Conservation (phyloP, 257 asterid genomes). For the Solanum chaucha region DNA sequence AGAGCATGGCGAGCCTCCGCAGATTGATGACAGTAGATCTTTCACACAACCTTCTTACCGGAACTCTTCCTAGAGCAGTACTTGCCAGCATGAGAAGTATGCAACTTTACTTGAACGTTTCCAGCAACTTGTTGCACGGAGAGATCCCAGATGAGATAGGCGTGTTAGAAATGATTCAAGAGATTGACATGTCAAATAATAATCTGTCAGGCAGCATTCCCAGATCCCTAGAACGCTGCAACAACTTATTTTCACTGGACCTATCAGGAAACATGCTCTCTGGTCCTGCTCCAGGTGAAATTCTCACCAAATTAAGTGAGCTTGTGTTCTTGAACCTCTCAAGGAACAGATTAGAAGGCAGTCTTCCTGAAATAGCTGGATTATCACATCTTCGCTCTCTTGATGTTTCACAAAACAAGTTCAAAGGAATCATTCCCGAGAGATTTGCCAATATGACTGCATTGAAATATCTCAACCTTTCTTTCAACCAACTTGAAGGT, state of each 20-base stretch:
- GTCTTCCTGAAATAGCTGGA: conserved; percentile 39
- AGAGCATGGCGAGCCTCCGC: conserved; percentile 29
- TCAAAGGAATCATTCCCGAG: conserved; percentile 55
- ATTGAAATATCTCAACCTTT: conserved; percentile 56
- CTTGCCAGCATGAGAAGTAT: conserved; percentile 44
- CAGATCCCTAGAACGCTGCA: conserved; percentile 34
- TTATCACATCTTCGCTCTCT: conserved; percentile 28
- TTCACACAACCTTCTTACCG: conserved; percentile 47
- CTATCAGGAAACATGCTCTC: conserved; percentile 53
- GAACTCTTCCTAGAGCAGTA: conserved; percentile 32
- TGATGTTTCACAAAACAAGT: conserved; percentile 61
- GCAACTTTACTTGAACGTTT: conserved; percentile 59
- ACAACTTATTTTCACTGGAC: conserved; percentile 47
- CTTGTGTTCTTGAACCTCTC: conserved; percentile 52
- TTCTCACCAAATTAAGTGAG: conserved; percentile 27
- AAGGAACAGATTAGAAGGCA: conserved; percentile 42
- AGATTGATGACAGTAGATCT: conserved; percentile 43
- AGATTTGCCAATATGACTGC: conserved; percentile 27
- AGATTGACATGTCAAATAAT: conserved; percentile 54
- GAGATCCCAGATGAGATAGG: conserved; percentile 56
- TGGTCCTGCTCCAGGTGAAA: conserved; percentile 29
- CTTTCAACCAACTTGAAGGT: conserved; percentile 67
- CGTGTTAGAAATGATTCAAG: conserved; percentile 62
- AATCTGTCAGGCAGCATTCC: conserved; percentile 54
- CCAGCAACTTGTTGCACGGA: conserved; percentile 48